Base-by-base conservation (phyloP, 805 yeast species). In the Teunomyces stri region DNA sequence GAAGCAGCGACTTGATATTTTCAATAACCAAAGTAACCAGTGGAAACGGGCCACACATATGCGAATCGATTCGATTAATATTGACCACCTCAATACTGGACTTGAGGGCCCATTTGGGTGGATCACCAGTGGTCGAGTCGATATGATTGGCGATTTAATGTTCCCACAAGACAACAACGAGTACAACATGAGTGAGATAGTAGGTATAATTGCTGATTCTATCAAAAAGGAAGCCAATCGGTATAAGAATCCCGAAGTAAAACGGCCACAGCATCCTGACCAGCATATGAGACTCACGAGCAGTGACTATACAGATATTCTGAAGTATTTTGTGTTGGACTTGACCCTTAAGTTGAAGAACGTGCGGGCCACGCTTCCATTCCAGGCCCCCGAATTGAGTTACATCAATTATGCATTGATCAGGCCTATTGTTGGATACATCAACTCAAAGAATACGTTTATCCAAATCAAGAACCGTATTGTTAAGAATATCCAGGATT, bases 71-170 rank as follows among this genome's bases (percentile, higher is more conserved):
- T 83, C 89, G 25, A 78, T 94, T 46, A 84, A 82, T 59, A 79
- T 94, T 33, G 96, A 92, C 55, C 98, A 94, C 66, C 68, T 94
- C 48, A 94, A 94, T 61, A 80, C 88, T 1, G 98, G 97, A 0
- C 78, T 88, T 48, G 83, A 84, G 46, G 99, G 99, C 0, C 96
- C 98, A 10, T 89, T 94, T 66, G 97, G 98, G 5, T 94, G 99
- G 99, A 92, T 94, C 47, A 82, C 89, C 5, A 78, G 80, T 51
- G 99, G 99, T 11, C 82, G 82, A 44, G 98, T 92, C 18, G 97
- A 94, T 65, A 85, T 94, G 84, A 70, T 89, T 52, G 97, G 97
- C 6, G 97, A 94, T 60, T 81, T 92, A 13, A 80, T 84, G 76
- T 82, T 90, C 2, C 95, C 96, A 0, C 79, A 80, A 41, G 83